Conservation (phyloP, 495 filamentous ascomycete genomes). For the Aspergillus homomorphus region DNA sequence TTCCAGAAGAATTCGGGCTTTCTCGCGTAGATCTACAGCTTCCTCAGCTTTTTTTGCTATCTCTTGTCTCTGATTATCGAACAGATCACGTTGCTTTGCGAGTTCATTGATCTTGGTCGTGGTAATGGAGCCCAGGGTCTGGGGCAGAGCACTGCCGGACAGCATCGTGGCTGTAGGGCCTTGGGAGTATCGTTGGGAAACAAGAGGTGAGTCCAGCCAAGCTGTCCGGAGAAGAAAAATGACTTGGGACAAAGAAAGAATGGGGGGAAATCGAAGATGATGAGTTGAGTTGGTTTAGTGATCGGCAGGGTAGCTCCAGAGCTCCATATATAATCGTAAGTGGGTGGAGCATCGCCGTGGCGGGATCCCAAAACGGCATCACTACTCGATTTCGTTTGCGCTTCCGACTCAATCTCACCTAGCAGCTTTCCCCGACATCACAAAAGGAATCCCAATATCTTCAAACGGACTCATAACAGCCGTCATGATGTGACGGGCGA, state of each 20-base stretch:
- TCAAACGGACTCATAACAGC: neutral
- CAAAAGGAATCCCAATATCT: neutral
- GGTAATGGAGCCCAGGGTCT: conserved; percentile 64
- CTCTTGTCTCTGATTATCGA: conserved; percentile 39
- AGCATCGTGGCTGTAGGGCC: conserved; percentile 22
- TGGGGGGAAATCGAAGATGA: neutral
- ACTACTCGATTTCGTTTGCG: neutral
- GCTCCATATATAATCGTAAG: neutral
- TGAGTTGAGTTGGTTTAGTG: neutral
- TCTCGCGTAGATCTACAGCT: conserved; percentile 27
- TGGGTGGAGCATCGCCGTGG: neutral
- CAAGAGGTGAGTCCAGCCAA: neutral
- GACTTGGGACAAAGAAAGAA: neutral
- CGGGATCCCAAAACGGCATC: neutral
- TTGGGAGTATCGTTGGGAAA: neutral
- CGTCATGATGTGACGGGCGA: neutral
- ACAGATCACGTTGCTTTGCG: conserved; percentile 54
- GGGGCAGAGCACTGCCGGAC: conserved; percentile 45
- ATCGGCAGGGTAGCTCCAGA: neutral
- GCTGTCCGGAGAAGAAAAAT: neutral
- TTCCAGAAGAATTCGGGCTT: conserved; percentile 34
- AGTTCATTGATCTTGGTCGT: conserved; percentile 61
- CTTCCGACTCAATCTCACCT: neutral
- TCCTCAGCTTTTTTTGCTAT: conserved; percentile 29
- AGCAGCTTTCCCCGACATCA: neutral